Evolutionary conservation across 345 rosid genomes (phyloP).

Genomic region (Cardamine chenopodiifolia): DNA sequence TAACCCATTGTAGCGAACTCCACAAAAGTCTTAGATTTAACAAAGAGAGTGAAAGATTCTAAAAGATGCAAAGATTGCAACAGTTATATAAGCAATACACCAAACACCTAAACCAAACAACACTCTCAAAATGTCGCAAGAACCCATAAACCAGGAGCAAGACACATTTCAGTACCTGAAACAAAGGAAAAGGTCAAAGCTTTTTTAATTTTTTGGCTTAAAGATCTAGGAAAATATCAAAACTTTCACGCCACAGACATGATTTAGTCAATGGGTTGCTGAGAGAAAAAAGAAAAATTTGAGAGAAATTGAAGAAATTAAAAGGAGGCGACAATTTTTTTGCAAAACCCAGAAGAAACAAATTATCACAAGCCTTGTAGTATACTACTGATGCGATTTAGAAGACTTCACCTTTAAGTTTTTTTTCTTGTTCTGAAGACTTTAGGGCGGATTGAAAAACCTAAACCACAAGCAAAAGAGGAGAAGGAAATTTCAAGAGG

Average conservation of each 20-base stretch:
- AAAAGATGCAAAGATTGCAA: constrained; percentile 65
- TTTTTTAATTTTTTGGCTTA: not conserved
- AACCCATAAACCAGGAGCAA: constrained; percentile 55
- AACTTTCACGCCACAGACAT: not conserved
- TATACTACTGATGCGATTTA: not conserved
- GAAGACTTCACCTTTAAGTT: constrained; percentile 7
- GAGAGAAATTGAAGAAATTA: not conserved
- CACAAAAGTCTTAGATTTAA: constrained; percentile 31
- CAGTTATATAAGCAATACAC: constrained; percentile 79
- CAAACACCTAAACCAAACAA: constrained; percentile 72
- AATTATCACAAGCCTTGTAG: not conserved
- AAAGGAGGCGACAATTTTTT: not conserved
- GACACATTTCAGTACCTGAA: constrained; percentile 43
- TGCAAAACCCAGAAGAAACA: constrained; percentile 5
- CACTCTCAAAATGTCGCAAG: constrained; percentile 53
- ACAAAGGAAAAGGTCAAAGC: not conserved
- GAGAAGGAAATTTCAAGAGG: not conserved
- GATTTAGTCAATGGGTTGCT: not conserved
- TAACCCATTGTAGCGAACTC: constrained; percentile 60
- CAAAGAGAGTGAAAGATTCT: constrained; percentile 59
- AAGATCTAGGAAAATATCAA: not conserved
- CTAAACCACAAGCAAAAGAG: constrained; percentile 12
- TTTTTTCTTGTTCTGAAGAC: not conserved
- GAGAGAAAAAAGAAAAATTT: not conserved
- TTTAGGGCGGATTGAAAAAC: not conserved